A percentile compares a stretch with the other conserved stretches of the same genome.
These are phyloP conservation scores for Naganishia onofrii DNA, from an alignment of 768 basidiomycete species.

Conservation along the genomic window DNA sequence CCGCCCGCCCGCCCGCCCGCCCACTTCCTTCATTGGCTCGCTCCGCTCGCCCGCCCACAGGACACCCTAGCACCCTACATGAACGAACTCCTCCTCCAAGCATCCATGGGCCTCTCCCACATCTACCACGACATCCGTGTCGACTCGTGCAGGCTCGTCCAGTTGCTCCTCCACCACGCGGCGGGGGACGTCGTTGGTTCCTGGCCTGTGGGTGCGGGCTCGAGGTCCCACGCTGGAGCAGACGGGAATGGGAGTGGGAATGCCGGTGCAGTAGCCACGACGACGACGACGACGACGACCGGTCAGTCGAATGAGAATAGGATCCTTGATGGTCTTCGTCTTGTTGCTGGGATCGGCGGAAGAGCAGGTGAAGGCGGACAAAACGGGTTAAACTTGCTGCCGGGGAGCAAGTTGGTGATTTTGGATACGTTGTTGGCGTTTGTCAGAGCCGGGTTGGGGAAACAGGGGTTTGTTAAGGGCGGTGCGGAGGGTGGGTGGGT, in stretches of 20 bases:
- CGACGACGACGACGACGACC: no score
- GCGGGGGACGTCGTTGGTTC: slow-evolving; percentile 67
- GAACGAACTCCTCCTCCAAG: slow-evolving; percentile 73
- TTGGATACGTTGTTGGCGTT: slow-evolving; percentile 44
- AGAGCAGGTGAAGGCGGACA: slow-evolving; percentile 40
- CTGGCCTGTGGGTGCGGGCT: slow-evolving; percentile 57
- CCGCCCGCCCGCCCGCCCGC: no score
- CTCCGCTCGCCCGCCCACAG: slow-evolving; percentile 53
- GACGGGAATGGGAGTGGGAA: no score
- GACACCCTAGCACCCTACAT: slow-evolving; percentile 71
- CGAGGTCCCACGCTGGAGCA: background rate
- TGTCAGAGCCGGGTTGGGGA: slow-evolving; percentile 29
- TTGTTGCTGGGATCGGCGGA: slow-evolving; percentile 47
- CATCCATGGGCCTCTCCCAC: slow-evolving; percentile 84
- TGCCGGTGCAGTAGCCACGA: no score
- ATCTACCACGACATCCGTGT: slow-evolving; percentile 93
- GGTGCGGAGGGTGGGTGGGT: background rate
- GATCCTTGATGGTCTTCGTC: slow-evolving; percentile 47
- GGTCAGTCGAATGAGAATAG: slow-evolving; percentile 36
- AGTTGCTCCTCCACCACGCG: slow-evolving; percentile 68
- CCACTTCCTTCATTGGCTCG: background rate
- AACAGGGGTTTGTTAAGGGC: slow-evolving; percentile 24
- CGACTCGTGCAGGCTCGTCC: slow-evolving; percentile 77
- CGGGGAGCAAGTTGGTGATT: slow-evolving; percentile 42
- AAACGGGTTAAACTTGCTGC: slow-evolving; percentile 35